Base-by-base conservation (phyloP, 2,329 filamentous ascomycete genomes). In the Elsinoe fawcettii region DNA sequence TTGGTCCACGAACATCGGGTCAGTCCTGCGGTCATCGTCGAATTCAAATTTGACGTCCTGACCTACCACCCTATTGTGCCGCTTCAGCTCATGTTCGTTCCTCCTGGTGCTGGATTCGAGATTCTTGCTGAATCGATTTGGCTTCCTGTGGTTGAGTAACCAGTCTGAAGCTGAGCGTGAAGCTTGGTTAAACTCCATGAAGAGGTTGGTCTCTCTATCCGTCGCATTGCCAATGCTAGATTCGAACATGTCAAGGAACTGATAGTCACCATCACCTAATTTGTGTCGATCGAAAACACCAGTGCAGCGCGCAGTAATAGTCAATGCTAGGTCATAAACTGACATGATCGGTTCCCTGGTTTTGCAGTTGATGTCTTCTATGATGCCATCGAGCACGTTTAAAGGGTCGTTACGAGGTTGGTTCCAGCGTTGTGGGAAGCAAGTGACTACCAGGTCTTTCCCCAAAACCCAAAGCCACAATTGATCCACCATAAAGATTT, bases 401-500 rank as follows among this genome's bases (percentile, higher is more conserved):
- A 85, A 68, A 1, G 81, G 81, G 57, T 85, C 81, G 55, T 82
- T 81, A 54, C 78, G 79, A 0, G 80, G 81, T 64, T 84, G 81
- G 30, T 79, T 72, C 79, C 79, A 83, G 4, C 79, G 71, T 60
- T 82, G 76, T 1, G 80, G 80, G 58, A 83, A 83, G 55, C 77
- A 77, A 0, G 80, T 82, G 9, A 86, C 75, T 16, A 86, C 76
- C 14, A 85, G 69, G 58, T 84, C 81, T 66, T 73, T 73, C 58
- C 79, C 71, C 1, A 86, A 64, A 2, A 84, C 74, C 80, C 81
- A 85, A 65, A 86, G 77, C 83, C 83, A 86, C 1, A 87, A 70
- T 62, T 86, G 83, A 65, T 86, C 83, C 0, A 86, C 83, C 82
- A 85, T 85, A 66, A 84, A 84, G 2, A 85, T 77, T 60, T 84